Evolutionary conservation across 2,329 filamentous ascomycete species (phyloP).

Genomic region (Aspergillus sp.): DNA sequence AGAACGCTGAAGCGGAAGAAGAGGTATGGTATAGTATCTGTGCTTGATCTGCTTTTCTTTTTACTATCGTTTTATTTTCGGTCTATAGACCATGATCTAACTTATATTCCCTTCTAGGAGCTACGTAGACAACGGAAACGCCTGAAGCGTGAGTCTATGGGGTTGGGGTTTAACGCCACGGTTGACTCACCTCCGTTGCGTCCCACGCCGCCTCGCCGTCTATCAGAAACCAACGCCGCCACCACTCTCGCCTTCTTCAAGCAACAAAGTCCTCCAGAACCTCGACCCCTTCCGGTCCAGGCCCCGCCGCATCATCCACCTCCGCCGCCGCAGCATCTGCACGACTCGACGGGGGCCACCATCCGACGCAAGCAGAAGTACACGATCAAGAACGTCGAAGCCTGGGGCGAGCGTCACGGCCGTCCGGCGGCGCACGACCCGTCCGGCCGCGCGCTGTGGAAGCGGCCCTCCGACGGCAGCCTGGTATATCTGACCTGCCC

Average conservation of each 20-base stretch:
- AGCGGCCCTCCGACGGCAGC: constrained; percentile 38
- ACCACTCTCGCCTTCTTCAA: constrained; percentile 43
- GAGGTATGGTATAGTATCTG: constrained; percentile 30
- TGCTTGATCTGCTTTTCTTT: not conserved
- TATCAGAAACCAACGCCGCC: constrained; percentile 42
- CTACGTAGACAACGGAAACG: constrained; percentile 40
- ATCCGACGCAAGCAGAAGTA: constrained; percentile 42
- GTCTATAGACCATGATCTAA: constrained; percentile 1
- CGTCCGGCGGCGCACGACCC: constrained; percentile 41
- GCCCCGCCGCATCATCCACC: constrained; percentile 21
- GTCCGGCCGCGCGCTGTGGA: constrained; percentile 39
- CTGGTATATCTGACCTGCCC: constrained; percentile 41
- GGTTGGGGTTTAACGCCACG: constrained; percentile 32
- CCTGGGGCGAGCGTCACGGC: constrained; percentile 42
- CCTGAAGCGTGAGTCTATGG: constrained; percentile 42
- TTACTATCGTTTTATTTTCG: too few relatives aligned
- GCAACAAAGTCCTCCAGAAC: constrained; percentile 41
- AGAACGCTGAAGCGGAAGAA: constrained; percentile 40
- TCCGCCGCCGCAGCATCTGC: constrained; percentile 23
- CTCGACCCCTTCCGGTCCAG: constrained; percentile 28
- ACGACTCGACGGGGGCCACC: constrained; percentile 25
- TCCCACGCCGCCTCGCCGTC: constrained; percentile 36
- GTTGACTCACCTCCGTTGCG: constrained; percentile 38
- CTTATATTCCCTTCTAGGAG: constrained; percentile 26
- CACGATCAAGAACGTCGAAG: constrained; percentile 43